phyloP scores from a whole-genome alignment of 1,139 yeast species.

The Chernovozyma sophiae-reginae region DNA sequence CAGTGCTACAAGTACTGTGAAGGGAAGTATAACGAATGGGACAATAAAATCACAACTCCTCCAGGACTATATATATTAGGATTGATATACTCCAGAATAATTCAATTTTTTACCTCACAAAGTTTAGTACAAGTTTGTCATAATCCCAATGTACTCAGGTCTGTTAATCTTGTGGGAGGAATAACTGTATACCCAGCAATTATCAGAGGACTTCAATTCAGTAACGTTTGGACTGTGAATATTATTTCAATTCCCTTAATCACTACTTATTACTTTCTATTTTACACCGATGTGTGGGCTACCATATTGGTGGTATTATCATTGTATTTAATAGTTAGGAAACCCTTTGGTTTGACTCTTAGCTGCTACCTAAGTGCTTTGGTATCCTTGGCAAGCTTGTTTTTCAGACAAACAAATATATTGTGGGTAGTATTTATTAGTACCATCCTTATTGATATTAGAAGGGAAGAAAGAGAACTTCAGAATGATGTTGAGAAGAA shows the following conservation, averaged over 20 bases:
- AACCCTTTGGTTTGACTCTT: slow-evolving; percentile 14
- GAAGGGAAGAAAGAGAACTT: too few species aligned
- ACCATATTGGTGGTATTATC: slow-evolving; percentile 55
- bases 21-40: slow-evolving; percentile 68
- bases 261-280: slow-evolving; percentile 67
- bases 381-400: slow-evolving; percentile 54
- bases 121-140: slow-evolving; percentile 20
- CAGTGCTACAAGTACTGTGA: slow-evolving; percentile 69
- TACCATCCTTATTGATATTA: slow-evolving; percentile 51
- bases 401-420: slow-evolving; percentile 87
- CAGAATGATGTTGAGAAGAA: too few species aligned
- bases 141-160: slow-evolving; percentile 46
- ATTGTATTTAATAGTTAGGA: slow-evolving; percentile 28
- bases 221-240: slow-evolving; percentile 44
- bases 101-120: slow-evolving; percentile 15
- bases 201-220: slow-evolving; percentile 18
- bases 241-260: slow-evolving; percentile 65
- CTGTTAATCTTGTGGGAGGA: slow-evolving; percentile 65
- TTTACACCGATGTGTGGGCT: slow-evolving; percentile 94
- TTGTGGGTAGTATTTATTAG: slow-evolving; percentile 75
- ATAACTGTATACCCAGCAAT: slow-evolving; percentile 45
- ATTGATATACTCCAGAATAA: slow-evolving; percentile 35
- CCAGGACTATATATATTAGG: slow-evolving; percentile 85
- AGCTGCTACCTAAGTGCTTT: slow-evolving; percentile 32
- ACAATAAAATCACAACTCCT: slow-evolving; percentile 91